phyloP scores from a whole-genome alignment of 306 rosid species.

The Arachis hypogaea region DNA sequence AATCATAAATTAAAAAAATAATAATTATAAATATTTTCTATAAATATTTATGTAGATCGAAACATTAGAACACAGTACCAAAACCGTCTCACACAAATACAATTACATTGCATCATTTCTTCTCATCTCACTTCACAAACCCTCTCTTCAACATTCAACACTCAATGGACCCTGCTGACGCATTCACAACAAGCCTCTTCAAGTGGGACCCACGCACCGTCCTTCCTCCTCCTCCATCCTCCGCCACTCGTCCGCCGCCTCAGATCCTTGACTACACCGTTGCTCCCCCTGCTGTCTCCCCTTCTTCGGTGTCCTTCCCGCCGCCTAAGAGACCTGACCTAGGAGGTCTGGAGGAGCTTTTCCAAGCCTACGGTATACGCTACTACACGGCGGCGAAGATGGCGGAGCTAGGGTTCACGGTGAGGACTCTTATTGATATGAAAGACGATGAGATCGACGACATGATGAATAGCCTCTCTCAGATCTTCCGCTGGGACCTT shows the following conservation, averaged over 20 bases:
- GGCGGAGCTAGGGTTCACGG: constrained; percentile 93
- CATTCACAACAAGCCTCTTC: constrained; percentile 75
- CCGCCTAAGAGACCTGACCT: constrained; percentile 41
- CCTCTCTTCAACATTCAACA: not conserved
- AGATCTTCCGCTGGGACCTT: constrained; percentile 83
- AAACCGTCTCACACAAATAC: not conserved
- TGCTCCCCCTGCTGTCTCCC: constrained; percentile 7
- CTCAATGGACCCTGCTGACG: constrained; percentile 81
- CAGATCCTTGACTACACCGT: constrained; percentile 47
- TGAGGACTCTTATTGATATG: constrained; percentile 78
- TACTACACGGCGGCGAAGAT: constrained; percentile 86
- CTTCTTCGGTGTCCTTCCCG: constrained; percentile 11
- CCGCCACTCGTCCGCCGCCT: constrained; percentile 31
- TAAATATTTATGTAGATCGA: constrained; percentile 35
- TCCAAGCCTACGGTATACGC: constrained; percentile 85
- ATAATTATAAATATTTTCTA: no score
- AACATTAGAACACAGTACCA: constrained; percentile 37
- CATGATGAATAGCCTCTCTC: constrained; percentile 90
- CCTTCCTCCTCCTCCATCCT: constrained; percentile 32
- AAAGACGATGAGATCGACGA: constrained; percentile 93
- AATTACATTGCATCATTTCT: not conserved
- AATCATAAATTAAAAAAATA: no score
- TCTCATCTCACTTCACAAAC: not conserved
- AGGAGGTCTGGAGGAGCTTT: constrained; percentile 77
- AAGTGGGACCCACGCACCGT: constrained; percentile 87